Evolutionary conservation across 208 protist species (phyloP).

Genomic region (Acanthamoeba triangularis): DNA sequence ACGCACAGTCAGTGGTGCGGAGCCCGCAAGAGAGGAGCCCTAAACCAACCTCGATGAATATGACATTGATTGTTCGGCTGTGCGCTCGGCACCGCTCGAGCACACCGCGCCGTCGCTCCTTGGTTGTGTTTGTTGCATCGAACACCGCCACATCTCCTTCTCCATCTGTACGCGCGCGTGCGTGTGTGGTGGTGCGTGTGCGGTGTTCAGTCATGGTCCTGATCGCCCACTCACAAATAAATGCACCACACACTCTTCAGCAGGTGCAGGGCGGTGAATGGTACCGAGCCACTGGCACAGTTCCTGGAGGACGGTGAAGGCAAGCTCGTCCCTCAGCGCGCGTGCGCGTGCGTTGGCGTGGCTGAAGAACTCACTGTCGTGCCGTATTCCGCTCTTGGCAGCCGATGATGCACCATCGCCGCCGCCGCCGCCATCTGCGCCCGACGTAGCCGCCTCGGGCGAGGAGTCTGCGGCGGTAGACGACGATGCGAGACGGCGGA

Average conservation of each 20-base stretch:
- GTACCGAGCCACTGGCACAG: conserved; percentile 64
- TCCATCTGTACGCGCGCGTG: background rate
- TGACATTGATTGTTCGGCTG: conserved; percentile 64
- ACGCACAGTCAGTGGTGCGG: background rate
- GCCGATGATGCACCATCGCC: background rate
- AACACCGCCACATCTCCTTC: conserved; percentile 78
- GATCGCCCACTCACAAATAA: too few species aligned
- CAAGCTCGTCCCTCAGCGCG: conserved; percentile 61
- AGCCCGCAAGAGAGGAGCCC: too few species aligned
- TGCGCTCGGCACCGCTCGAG: background rate
- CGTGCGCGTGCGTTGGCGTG: conserved; percentile 42
- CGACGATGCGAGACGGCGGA: background rate
- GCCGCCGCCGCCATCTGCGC: background rate
- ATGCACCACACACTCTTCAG: too few species aligned
- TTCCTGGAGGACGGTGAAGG: conserved; percentile 47
- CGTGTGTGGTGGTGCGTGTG: too few species aligned
- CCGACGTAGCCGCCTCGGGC: background rate
- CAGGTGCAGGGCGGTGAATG: background rate
- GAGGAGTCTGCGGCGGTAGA: background rate
- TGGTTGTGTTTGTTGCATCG: conserved; percentile 81
- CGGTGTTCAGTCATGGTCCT: too few species aligned
- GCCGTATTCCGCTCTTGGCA: background rate
- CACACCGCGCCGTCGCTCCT: conserved; percentile 1
- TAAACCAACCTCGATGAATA: conserved; percentile 80
- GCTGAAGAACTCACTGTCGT: conserved; percentile 75